These are phyloP conservation scores for Evernia prunastri DNA, from an alignment of 495 filamentous ascomycete genomes.

Conservation along the genomic window DNA sequence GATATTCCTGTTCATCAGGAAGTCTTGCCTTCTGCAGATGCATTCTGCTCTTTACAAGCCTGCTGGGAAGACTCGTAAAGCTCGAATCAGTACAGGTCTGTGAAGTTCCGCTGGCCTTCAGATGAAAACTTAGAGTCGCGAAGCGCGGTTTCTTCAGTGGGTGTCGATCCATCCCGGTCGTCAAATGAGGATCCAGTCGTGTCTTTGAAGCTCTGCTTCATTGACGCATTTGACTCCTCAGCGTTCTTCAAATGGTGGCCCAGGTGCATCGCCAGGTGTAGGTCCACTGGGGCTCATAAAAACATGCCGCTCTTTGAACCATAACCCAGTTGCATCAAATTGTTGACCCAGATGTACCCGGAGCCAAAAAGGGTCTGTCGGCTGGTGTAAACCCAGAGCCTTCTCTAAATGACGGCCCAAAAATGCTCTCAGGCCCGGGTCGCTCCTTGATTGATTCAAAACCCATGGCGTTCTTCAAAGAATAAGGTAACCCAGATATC, in stretches of 20 bases:
- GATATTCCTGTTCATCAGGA: too few relatives aligned
- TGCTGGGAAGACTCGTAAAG: background rate
- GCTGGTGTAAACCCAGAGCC: too few relatives aligned
- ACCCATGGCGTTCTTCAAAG: too few relatives aligned
- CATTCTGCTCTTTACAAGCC: background rate
- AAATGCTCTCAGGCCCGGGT: too few relatives aligned
- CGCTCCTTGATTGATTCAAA: too few relatives aligned
- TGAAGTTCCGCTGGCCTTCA: background rate
- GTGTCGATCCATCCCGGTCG: background rate
- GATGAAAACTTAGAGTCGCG: background rate
- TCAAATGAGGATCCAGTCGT: background rate
- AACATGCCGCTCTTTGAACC: background rate
- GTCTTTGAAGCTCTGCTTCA: background rate
- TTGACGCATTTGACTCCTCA: background rate
- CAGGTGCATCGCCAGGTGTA: background rate
- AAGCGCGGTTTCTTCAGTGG: background rate
- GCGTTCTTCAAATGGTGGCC: background rate
- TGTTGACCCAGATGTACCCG: too few relatives aligned
- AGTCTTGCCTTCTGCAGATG: too few relatives aligned
- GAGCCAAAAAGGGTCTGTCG: too few relatives aligned
- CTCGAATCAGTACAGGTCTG: background rate
- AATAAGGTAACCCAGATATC: too few relatives aligned
- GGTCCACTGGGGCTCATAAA: background rate
- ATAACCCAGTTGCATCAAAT: too few relatives aligned
- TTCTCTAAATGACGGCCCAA: too few relatives aligned